Conservation (phyloP, 768 basidiomycete genomes). For the Termitomyces sp. region DNA sequence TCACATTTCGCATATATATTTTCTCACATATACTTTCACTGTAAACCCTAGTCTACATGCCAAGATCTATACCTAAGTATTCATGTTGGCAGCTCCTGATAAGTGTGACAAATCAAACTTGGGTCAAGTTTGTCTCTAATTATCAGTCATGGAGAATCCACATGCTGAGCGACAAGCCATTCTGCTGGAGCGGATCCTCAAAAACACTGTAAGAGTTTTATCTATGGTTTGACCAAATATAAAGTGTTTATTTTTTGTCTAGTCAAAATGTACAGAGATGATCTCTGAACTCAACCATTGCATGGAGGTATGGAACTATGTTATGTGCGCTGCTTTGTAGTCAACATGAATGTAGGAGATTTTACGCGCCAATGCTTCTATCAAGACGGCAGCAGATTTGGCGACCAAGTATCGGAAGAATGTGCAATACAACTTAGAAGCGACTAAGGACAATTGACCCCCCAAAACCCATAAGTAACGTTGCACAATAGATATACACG, state of each 20-base stretch:
- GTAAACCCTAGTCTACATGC: constrained; percentile 2
- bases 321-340: constrained; percentile 1
- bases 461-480: background rate
- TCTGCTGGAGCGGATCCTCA: constrained; percentile 83
- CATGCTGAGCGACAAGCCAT: constrained; percentile 91
- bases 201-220: constrained; percentile 62
- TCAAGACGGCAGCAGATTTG: constrained; percentile 78
- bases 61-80: background rate
- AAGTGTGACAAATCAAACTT: constrained; percentile 11
- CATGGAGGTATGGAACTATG: constrained; percentile 50
- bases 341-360: constrained; percentile 53
- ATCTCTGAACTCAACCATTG: constrained; percentile 86
- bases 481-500: background rate
- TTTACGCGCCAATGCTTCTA: constrained; percentile 66
- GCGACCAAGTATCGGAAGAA: constrained; percentile 88
- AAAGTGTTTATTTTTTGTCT: background rate
- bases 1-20: constrained; percentile 1
- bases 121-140: background rate
- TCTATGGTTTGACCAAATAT: background rate
- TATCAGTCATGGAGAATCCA: constrained; percentile 78
- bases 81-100: background rate
- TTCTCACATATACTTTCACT: constrained; percentile 5
- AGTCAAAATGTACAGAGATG: constrained; percentile 93
- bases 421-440: constrained; percentile 87
- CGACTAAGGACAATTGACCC: constrained; percentile 42